These are phyloP conservation scores for Cupressus sempervirens DNA, from an alignment of 75 land plant genomes.

Conservation along the genomic window DNA sequence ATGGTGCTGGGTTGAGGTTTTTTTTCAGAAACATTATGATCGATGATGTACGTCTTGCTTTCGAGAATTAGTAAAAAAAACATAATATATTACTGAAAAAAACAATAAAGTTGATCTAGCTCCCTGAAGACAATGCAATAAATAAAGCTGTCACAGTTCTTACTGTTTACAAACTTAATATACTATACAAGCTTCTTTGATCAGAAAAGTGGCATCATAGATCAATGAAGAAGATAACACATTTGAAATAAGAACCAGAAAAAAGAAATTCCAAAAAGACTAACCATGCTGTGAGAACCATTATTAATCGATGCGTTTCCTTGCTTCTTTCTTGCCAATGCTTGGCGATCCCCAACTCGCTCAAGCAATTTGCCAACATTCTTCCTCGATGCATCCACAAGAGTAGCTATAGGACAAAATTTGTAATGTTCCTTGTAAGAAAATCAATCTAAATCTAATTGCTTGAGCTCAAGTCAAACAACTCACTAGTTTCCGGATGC, in stretches of 20 bases:
- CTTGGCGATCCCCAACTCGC: conserved; percentile 4
- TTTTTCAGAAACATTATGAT: too few species aligned
- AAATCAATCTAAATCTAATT: background rate
- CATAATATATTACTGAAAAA: too few species aligned
- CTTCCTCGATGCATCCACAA: conserved; percentile 9
- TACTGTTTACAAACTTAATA: background rate
- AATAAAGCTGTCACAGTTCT: background rate
- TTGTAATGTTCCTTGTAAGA: background rate
- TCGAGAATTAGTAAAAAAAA: too few species aligned
- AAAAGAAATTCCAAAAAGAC: background rate
- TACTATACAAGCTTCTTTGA: background rate
- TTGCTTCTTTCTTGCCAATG: background rate
- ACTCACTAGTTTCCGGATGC: conserved; percentile 2
- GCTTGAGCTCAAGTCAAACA: background rate
- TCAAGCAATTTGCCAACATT: conserved; percentile 7
- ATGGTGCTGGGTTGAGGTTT: too few species aligned
- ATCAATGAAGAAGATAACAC: background rate
- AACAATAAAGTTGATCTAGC: background rate
- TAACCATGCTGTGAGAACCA: background rate
- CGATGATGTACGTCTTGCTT: too few species aligned
- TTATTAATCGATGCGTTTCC: background rate
- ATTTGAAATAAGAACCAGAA: conserved; percentile 1
- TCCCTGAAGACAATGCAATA: background rate
- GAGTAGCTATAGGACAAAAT: background rate
- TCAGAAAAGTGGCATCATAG: background rate